A percentile compares a stretch with the other conserved stretches of the same genome.
Evolutionary conservation across 805 yeast species (phyloP).

Genomic region (Starmerella geochares): DNA sequence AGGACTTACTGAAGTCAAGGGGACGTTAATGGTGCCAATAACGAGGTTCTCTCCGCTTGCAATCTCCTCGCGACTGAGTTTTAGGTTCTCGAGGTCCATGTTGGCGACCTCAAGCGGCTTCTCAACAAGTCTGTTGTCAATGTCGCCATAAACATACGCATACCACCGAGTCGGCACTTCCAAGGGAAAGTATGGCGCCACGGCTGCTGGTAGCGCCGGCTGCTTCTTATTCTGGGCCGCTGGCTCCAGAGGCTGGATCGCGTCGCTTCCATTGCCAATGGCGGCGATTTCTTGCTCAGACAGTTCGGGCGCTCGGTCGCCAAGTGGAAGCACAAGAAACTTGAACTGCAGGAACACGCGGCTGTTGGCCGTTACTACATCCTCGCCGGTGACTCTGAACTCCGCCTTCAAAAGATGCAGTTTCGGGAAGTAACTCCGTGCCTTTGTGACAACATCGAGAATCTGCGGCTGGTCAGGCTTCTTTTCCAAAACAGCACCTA

Average conservation of each 20-base stretch:
- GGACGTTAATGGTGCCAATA: conserved; percentile 67
- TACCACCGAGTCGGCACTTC: conserved; percentile 46
- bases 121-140: conserved; percentile 60
- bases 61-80: conserved; percentile 41
- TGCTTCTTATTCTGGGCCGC: conserved; percentile 50
- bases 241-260: conserved; percentile 1
- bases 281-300: conserved; percentile 25
- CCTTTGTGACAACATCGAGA: conserved; percentile 10
- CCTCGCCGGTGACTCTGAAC: conserved; percentile 82
- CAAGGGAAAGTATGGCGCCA: conserved; percentile 69
- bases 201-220: conserved; percentile 57
- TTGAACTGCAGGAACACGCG: conserved; percentile 66
- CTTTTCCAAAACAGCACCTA: conserved; percentile 27
- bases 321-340: conserved; percentile 63
- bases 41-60: conserved; percentile 34
- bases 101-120: conserved; percentile 38
- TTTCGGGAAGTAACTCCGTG: conserved; percentile 47
- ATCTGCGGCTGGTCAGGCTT: neutral
- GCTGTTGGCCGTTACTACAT: conserved; percentile 57
- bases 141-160: conserved; percentile 58
- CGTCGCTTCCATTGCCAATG: conserved; percentile 29
- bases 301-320: conserved; percentile 29
- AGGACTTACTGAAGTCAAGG: conserved; percentile 71
- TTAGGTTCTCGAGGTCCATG: conserved; percentile 47
- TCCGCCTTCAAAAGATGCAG: conserved; percentile 58